A percentile compares a stretch with the other conserved stretches of the same genome.
These are phyloP conservation scores for Cercophora newfieldiana DNA, from an alignment of 495 filamentous ascomycete genomes.

Conservation along the genomic window DNA sequence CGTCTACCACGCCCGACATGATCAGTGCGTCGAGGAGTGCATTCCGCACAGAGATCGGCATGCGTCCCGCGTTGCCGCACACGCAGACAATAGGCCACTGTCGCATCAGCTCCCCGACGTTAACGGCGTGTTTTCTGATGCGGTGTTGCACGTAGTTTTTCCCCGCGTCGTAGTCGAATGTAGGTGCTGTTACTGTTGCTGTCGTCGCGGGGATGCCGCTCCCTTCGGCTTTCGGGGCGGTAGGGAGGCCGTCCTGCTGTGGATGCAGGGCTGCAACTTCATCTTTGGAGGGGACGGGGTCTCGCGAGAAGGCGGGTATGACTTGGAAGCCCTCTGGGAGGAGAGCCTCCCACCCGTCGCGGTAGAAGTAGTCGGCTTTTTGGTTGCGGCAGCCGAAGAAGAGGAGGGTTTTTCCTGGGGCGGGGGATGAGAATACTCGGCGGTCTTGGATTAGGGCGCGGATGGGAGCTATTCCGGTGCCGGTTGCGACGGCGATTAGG, in stretches of 20 bases:
- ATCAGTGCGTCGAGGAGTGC: constrained; percentile 73
- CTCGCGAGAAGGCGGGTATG: constrained; percentile 79
- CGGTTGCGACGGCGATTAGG: constrained; percentile 79
- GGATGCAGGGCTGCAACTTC: constrained; percentile 33
- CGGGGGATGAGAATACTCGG: neutral
- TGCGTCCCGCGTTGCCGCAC: constrained; percentile 80
- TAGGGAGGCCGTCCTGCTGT: neutral
- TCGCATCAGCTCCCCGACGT: constrained; percentile 59
- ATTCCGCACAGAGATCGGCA: constrained; percentile 86
- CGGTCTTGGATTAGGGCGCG: constrained; percentile 76
- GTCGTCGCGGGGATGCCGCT: neutral
- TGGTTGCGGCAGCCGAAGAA: constrained; percentile 81
- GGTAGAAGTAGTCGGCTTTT: constrained; percentile 75
- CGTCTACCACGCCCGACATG: constrained; percentile 25
- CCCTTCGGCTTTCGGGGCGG: neutral
- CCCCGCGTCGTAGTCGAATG: constrained; percentile 34
- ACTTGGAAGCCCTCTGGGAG: constrained; percentile 54
- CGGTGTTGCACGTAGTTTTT: constrained; percentile 91
- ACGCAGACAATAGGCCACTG: constrained; percentile 54
- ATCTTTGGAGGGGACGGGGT: neutral
- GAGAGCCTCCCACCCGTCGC: constrained; percentile 65
- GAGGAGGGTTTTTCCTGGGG: constrained; percentile 45
- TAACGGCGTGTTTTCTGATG: constrained; percentile 59
- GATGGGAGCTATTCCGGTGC: constrained; percentile 89
- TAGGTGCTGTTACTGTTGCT: neutral